A percentile compares a stretch with the other conserved stretches of the same genome.
phyloP scores from a whole-genome alignment of 2,329 filamentous ascomycete species.

The Huntiella savannae region DNA sequence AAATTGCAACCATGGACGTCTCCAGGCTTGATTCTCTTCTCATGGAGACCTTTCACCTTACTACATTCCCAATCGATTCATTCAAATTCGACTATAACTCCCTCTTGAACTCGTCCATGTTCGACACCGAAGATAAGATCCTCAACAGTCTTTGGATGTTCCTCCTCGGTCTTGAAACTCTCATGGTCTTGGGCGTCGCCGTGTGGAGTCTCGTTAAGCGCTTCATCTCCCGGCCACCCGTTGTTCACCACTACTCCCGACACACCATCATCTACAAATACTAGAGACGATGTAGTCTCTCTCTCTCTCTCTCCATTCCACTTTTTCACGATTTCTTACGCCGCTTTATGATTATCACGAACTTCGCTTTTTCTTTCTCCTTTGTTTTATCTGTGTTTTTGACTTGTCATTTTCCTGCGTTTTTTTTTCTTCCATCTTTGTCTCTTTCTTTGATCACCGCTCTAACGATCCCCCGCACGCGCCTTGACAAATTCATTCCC shows the following conservation, averaged over 20 bases:
- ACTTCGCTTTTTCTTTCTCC: not conserved
- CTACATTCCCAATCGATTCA: constrained; percentile 9
- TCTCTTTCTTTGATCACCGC: no score
- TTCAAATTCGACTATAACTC: constrained; percentile 1
- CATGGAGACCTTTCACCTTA: constrained; percentile 2
- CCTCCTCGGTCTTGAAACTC: constrained; percentile 25
- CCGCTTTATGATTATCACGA: not conserved
- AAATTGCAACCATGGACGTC: not conserved
- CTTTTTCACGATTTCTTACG: not conserved
- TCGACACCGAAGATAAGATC: constrained; percentile 20
- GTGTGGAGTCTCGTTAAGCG: constrained; percentile 15
- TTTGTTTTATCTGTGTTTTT: not conserved
- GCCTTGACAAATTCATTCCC: no score
- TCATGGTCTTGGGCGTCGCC: constrained; percentile 25
- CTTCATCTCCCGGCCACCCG: constrained; percentile 7
- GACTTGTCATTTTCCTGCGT: no score
- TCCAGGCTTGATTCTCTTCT: not conserved
- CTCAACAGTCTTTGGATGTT: constrained; percentile 29
- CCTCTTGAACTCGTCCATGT: constrained; percentile 8
- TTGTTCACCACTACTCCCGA: no score
- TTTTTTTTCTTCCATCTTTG: not conserved
- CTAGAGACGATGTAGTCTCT: no score
- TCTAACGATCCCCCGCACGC: no score
- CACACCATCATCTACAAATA: no score
- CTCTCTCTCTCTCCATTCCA: not conserved